phyloP scores from a whole-genome alignment of 352 stramenopile genomes.

The Phytophthora capsici region DNA sequence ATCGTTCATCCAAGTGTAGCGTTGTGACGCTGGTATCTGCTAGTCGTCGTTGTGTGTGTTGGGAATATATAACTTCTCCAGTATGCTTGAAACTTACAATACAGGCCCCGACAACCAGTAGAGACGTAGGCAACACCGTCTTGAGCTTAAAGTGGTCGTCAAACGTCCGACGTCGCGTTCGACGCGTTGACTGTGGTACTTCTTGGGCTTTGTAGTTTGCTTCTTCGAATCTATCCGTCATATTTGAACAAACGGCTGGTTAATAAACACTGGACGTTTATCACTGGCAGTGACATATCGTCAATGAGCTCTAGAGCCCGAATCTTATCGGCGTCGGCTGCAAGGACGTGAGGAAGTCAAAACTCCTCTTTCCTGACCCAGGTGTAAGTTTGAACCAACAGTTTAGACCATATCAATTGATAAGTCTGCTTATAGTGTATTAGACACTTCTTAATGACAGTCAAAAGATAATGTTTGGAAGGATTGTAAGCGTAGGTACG shows the following conservation, averaged over 20 bases:
- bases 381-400: neutral
- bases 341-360: slow-evolving; percentile 12
- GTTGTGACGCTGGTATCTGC: slow-evolving; percentile 4
- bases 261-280: neutral
- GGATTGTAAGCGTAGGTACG: neutral
- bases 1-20: slow-evolving; percentile 48
- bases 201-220: neutral
- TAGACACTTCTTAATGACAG: neutral
- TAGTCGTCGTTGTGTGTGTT: slow-evolving; percentile 8
- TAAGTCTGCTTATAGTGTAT: no score
- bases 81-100: neutral
- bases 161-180: neutral
- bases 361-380: slow-evolving; percentile 20
- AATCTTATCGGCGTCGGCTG: slow-evolving; percentile 22
- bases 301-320: slow-evolving; percentile 3
- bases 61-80: slow-evolving; percentile 26
- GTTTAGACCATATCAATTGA: neutral
- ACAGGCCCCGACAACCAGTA: slow-evolving; percentile 3
- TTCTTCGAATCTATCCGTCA: slow-evolving; percentile 11
- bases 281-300: neutral
- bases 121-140: slow-evolving; percentile 5
- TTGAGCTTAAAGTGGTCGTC: slow-evolving; percentile 3
- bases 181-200: neutral
- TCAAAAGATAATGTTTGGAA: slow-evolving; percentile 12
- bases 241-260: no score